phyloP scores from a whole-genome alignment of 306 rosid species.

The Quercus agrifolia region DNA sequence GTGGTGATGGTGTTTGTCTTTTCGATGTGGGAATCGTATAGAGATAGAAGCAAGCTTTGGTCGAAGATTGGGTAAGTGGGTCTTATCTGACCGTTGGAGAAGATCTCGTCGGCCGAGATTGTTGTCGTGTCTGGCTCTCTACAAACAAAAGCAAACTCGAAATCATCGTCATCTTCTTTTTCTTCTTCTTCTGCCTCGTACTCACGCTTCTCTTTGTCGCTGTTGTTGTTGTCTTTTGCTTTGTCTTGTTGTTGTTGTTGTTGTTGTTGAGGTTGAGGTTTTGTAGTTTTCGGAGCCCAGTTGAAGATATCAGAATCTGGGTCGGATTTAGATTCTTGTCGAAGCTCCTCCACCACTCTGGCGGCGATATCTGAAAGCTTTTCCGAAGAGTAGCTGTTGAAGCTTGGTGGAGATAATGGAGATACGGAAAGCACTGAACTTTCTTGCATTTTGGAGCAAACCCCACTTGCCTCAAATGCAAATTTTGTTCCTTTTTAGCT shows the following conservation, averaged over 20 bases:
- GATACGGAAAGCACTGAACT: conserved; percentile 38
- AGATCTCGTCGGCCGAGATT: conserved; percentile 81
- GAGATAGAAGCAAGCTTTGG: conserved; percentile 31
- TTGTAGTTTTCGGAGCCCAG: background rate
- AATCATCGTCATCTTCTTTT: conserved; percentile 32
- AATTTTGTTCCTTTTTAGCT: background rate
- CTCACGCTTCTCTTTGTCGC: background rate
- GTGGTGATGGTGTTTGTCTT: background rate
- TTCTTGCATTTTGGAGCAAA: conserved; percentile 16
- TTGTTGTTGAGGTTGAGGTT: too few species aligned
- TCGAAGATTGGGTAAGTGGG: conserved; percentile 63
- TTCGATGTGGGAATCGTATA: background rate
- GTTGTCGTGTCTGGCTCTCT: conserved; percentile 36
- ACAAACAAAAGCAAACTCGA: conserved; percentile 55
- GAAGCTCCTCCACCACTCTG: conserved; percentile 53
- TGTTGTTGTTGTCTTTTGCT: background rate
- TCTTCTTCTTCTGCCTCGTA: background rate
- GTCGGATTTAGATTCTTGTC: conserved; percentile 31
- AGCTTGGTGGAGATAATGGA: conserved; percentile 43
- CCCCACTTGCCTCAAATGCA: background rate
- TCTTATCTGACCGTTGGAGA: conserved; percentile 74
- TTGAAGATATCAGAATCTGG: conserved; percentile 19
- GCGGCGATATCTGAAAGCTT: conserved; percentile 69
- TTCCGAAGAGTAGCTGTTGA: conserved; percentile 61
- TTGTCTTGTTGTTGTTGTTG: too few species aligned